phyloP scores from a whole-genome alignment of 1,284 basidiomycete genomes.

The Moesziomyces sp. region DNA sequence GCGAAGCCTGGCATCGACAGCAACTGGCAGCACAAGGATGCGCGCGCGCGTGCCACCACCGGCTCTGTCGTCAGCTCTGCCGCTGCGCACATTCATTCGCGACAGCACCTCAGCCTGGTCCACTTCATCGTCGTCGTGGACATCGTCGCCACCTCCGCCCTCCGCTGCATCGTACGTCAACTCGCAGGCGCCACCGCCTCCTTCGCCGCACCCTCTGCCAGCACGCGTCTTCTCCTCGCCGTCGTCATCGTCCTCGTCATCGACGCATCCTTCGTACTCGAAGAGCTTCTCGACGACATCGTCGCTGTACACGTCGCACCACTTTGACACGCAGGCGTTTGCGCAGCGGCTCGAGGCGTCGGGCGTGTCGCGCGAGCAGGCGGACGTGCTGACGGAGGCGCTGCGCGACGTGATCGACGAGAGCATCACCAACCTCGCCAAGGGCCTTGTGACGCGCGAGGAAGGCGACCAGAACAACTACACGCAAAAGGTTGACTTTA shows the following conservation, averaged over 20 bases:
- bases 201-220: constrained; percentile 25
- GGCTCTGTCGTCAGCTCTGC: neutral
- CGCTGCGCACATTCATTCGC: constrained; percentile 28
- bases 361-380: constrained; percentile 62
- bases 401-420: constrained; percentile 65
- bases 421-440: constrained; percentile 60
- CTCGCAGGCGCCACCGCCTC: constrained; percentile 3
- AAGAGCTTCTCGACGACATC: constrained; percentile 43
- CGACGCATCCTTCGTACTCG: constrained; percentile 18
- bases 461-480: constrained; percentile 65
- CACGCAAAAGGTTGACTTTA: constrained; percentile 82
- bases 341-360: constrained; percentile 63
- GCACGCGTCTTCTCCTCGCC: constrained; percentile 25
- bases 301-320: constrained; percentile 38
- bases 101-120: constrained; percentile 31
- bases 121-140: constrained; percentile 28
- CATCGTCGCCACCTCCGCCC: constrained; percentile 9
- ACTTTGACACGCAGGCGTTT: constrained; percentile 66
- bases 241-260: constrained; percentile 11
- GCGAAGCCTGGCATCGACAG: constrained; percentile 2
- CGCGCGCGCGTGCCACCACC: constrained; percentile 9
- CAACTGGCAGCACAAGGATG: constrained; percentile 4
- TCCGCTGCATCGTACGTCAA: constrained; percentile 1
- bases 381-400: constrained; percentile 62
- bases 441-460: constrained; percentile 62